Base-by-base conservation (phyloP, 192 early-diverging fungal species). In the Podila minutissima region DNA sequence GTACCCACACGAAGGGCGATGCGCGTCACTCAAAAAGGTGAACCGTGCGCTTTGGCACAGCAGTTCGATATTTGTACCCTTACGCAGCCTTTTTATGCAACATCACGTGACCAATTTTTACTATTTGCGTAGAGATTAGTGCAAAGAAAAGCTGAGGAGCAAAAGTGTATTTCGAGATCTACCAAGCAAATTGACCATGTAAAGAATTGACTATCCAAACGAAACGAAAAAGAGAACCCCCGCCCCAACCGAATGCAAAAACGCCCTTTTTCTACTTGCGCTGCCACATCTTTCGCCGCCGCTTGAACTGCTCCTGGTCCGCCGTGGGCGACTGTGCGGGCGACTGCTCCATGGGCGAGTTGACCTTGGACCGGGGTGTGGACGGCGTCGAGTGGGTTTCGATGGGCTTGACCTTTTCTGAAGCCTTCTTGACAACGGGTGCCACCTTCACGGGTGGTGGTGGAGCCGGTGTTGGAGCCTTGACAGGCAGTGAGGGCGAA, bases 261-360 rank as follows among this genome's bases (percentile, higher is more conserved):
- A n/a, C n/a, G n/a, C 41, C 15, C 2, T 4, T 37, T 6, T 37
- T 70, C 46, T 81, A 81, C 66, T 81, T 81, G 57, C 67, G 59
- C 0, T 64, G 41, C 77, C 77, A 81, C 5, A 60, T 66, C 58
- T 81, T 81, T 59, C 77, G 72, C 66, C 77, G 65, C 32, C 77
- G 77, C n/a, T 72, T 72, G 11, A 68, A 64, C 19, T 66, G 75
- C 49, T 81, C 71, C 59, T 79, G 76, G 26, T 72, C 77, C 17
- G 51, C 38, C 20, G 73, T 7, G 5, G 59, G 48, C 19, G 64
- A 26, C 48, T 17, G 11, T 11, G 55, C 28, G 5, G 61, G 15
- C n/a, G 53, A 32, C 13, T 31, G 33, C n/a, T 72, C 71, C 53
- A 65, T 5, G 26, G 58, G 26, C 15, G 41, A 46, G 41, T 46